These are phyloP conservation scores for Lachnellula cervina DNA, from an alignment of 2,329 filamentous ascomycete genomes.

Conservation along the genomic window DNA sequence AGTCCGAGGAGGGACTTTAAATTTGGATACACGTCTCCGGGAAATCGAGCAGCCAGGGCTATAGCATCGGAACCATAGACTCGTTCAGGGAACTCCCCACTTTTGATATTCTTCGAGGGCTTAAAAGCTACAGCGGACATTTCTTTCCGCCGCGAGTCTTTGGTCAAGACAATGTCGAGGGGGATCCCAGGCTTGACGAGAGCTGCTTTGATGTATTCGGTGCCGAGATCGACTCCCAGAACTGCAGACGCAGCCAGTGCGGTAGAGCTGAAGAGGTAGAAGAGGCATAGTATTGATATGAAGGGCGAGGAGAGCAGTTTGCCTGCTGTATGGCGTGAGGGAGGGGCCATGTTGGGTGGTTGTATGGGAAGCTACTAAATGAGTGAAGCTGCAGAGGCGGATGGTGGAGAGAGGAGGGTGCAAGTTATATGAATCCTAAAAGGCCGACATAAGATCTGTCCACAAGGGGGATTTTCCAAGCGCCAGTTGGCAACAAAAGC, in stretches of 20 bases:
- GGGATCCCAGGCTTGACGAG: conserved; percentile 96
- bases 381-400: conserved; percentile 24
- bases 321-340: conserved; percentile 10
- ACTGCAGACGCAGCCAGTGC: conserved; percentile 57
- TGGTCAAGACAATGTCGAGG: conserved; percentile 95
- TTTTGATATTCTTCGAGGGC: conserved; percentile 62
- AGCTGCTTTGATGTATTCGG: conserved; percentile 93
- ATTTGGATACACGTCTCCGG: conserved; percentile 90
- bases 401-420: conserved; percentile 8
- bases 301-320: conserved; percentile 25
- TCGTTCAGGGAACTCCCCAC: conserved; percentile 74
- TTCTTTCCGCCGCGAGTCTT: conserved; percentile 97
- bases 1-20: conserved; percentile 87
- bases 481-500: conserved; percentile 14
- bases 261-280: conserved; percentile 31
- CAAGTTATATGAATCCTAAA: conserved; percentile 23
- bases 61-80: conserved; percentile 89
- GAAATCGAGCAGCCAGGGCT: conserved; percentile 80
- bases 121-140: conserved; percentile 90
- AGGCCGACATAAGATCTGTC: conserved; percentile 28
- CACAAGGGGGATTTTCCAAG: conserved; percentile 18
- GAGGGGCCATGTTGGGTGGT: conserved; percentile 25
- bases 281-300: conserved; percentile 28
- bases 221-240: conserved; percentile 88
- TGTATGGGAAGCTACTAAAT: conserved; percentile 21